These are phyloP conservation scores for Suillus alpinus DNA, from an alignment of 768 basidiomycete genomes.

Conservation along the genomic window DNA sequence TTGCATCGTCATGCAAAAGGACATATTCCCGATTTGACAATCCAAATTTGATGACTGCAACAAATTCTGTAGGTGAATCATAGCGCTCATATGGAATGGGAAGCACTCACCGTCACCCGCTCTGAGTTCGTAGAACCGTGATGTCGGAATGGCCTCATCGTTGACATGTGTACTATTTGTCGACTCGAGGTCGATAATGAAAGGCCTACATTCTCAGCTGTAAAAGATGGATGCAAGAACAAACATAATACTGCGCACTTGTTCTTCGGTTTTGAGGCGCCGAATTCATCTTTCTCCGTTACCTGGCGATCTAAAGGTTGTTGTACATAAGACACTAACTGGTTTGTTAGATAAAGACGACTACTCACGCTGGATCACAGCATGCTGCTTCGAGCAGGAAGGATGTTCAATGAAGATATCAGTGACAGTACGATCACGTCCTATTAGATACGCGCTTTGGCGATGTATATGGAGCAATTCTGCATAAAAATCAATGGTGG, in stretches of 20 bases:
- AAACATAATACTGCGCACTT: constrained; percentile 58
- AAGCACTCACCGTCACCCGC: constrained; percentile 67
- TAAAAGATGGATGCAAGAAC: constrained; percentile 5
- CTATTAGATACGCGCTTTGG: constrained; percentile 93
- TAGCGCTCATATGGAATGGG: not conserved
- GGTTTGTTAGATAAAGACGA: constrained; percentile 2
- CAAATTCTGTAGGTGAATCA: constrained; percentile 9
- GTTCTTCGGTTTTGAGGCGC: constrained; percentile 67
- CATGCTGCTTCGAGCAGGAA: constrained; percentile 98
- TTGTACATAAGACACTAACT: constrained; percentile 7
- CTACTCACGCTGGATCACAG: constrained; percentile 84
- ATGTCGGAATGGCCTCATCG: constrained; percentile 76
- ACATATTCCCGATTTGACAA: constrained; percentile 82
- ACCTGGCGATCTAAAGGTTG: constrained; percentile 67
- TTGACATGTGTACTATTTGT: constrained; percentile 96
- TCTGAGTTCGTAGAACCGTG: constrained; percentile 84
- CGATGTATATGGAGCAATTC: constrained; percentile 90
- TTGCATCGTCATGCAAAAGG: constrained; percentile 74
- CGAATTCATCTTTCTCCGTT: constrained; percentile 84
- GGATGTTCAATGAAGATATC: constrained; percentile 93
- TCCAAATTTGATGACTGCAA: constrained; percentile 81
- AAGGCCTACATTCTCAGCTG: constrained; percentile 60
- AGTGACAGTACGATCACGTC: constrained; percentile 82
- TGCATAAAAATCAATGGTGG: constrained; percentile 28
- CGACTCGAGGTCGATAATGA: constrained; percentile 97